Base-by-base conservation (phyloP, 2,329 filamentous ascomycete species). In the Cordyceps fumosorosea region DNA sequence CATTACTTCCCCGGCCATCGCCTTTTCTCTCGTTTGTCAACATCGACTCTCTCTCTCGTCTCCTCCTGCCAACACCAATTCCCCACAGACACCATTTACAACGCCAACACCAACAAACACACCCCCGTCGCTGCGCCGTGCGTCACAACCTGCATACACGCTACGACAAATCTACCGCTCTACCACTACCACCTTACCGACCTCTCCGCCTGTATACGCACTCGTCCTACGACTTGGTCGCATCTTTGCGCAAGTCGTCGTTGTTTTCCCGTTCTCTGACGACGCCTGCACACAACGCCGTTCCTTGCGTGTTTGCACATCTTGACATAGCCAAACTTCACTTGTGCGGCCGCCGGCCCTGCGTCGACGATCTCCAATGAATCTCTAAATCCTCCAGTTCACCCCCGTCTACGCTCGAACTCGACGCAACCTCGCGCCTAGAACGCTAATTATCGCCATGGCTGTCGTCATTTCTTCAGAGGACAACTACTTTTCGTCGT, bases 391-490 rank as follows among this genome's bases (percentile, higher is more conserved):
- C 42, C 57, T 55, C 34, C 52, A 64, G 14, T 32, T 50, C 32
- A 42, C 16, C 45, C 26, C 26, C 24, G 26, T 57, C 55, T 42
- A 26, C 52, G 22, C 42, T 48, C n/a, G 42, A 32, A 40, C 50
- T 5, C 26, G 58, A 40, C 37, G 40, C 32, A 3, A 12, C 10
- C 24, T 55, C 22, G 32, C 59, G 32, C 42, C 44, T 22, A 26
- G 14, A 40, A 24, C 40, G 40, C 58, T 55, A 40, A 24, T 44
- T 12, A 34, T 32, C 54, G 48, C 66, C 64, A 85, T 85, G 83
- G 82, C 83, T 45, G 80, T 83, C 66, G 82, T 84, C 67, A 74
- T 85, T 64, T 71, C 79, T 50, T 80, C 82, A 18, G 84, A 87
- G 68, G 84, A 87, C 65, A 77, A 76, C 67, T 82, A 82, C 71